These are phyloP conservation scores for Globisporangium alternatum DNA, from an alignment of 352 stramenopile species.

Conservation along the genomic window DNA sequence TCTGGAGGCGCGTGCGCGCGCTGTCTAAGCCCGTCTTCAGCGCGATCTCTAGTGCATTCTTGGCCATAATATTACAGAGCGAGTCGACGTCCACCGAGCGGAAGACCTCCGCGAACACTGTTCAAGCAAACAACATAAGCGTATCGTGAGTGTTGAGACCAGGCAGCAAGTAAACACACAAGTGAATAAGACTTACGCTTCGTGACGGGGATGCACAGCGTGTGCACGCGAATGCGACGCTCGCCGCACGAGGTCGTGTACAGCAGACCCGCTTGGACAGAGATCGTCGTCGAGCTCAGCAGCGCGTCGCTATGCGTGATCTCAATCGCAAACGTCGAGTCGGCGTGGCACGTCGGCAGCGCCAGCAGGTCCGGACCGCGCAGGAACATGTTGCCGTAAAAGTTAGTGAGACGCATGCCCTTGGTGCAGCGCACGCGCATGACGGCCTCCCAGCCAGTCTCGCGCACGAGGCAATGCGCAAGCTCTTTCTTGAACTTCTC, in stretches of 20 bases:
- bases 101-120: slow-evolving; percentile 91
- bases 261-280: slow-evolving; percentile 95
- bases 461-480: slow-evolving; percentile 87
- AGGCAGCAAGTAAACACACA: background rate
- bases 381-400: slow-evolving; percentile 99
- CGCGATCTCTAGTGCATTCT: slow-evolving; percentile 92
- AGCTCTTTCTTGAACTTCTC: slow-evolving; percentile 94
- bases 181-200: slow-evolving; percentile 49
- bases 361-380: slow-evolving; percentile 96
- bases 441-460: slow-evolving; percentile 95
- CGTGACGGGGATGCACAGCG: slow-evolving; percentile 92
- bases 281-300: slow-evolving; percentile 93
- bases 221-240: slow-evolving; percentile 97
- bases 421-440: slow-evolving; percentile 97
- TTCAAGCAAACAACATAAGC: slow-evolving; percentile 8
- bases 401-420: slow-evolving; percentile 97
- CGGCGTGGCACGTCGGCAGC: slow-evolving; percentile 94
- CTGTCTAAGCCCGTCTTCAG: slow-evolving; percentile 95
- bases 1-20: slow-evolving; percentile 90
- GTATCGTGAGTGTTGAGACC: background rate
- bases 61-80: slow-evolving; percentile 94
- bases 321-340: slow-evolving; percentile 97
- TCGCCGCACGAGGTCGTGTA: slow-evolving; percentile 98
- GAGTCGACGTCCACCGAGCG: slow-evolving; percentile 91
- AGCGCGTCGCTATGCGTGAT: slow-evolving; percentile 96